phyloP scores from a whole-genome alignment of 768 basidiomycete species.

The Calocybe gangraenosa region DNA sequence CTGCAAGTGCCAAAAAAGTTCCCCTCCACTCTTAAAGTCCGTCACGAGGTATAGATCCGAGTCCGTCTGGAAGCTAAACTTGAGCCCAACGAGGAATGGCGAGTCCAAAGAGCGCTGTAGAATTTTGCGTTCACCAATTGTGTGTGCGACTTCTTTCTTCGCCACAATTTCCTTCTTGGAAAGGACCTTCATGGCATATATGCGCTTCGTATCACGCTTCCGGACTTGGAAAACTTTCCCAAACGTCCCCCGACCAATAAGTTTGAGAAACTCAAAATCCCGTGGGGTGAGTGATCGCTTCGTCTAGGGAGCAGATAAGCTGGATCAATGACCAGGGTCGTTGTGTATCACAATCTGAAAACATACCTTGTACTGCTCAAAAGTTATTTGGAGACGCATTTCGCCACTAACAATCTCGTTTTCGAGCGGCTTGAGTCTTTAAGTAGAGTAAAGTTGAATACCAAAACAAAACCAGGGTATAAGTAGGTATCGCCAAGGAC shows the following conservation, averaged over 20 bases:
- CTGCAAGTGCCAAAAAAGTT: conserved; percentile 98
- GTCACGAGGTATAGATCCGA: conserved; percentile 94
- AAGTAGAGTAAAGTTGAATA: neutral
- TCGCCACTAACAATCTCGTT: conserved; percentile 87
- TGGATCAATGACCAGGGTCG: conserved; percentile 9
- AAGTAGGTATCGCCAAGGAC: conserved; percentile 28
- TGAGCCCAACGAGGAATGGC: conserved; percentile 96
- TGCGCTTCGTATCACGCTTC: conserved; percentile 95
- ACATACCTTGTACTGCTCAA: conserved; percentile 84
- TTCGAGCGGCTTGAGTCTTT: conserved; percentile 70
- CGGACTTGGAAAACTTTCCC: conserved; percentile 99
- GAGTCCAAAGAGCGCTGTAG: conserved; percentile 89
- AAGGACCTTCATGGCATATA: conserved; percentile 99
- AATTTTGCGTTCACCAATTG: conserved; percentile 99
- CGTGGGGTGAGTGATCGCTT: conserved; percentile 87
- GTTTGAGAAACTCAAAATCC: conserved; percentile 98
- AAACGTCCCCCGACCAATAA: conserved; percentile 97
- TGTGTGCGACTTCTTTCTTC: conserved; percentile 99
- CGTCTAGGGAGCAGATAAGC: conserved; percentile 41
- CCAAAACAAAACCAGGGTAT: no score
- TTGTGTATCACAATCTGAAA: conserved; percentile 12
- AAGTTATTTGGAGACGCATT: conserved; percentile 92
- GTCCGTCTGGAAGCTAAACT: conserved; percentile 98
- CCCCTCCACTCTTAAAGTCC: conserved; percentile 98
- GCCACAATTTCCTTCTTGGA: conserved; percentile 99